Percentiles rank a stretch among this genome's conserved stretches.
These are phyloP conservation scores for Umbilicus rupestris DNA, from an alignment of 164 flowering plant genomes.

Conservation along the genomic window DNA sequence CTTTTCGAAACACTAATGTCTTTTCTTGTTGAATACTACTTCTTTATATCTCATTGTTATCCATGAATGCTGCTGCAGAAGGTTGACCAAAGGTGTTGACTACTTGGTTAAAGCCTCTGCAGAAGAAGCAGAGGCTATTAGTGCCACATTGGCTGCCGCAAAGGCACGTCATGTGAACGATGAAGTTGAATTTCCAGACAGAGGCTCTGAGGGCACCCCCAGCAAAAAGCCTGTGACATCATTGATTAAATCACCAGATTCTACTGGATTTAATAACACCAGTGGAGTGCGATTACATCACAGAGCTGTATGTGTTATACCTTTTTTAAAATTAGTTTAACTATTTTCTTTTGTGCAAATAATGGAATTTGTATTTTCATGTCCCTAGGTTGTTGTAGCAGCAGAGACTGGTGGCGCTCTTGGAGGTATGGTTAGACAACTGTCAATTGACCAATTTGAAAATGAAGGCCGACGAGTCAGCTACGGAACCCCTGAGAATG, in stretches of 20 bases:
- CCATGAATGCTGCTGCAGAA: slow-evolving; percentile 34
- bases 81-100: slow-evolving; percentile 87
- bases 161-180: slow-evolving; percentile 94
- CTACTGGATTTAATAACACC: slow-evolving; percentile 39
- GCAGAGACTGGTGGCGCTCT: slow-evolving; percentile 91
- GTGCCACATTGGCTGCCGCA: slow-evolving; percentile 92
- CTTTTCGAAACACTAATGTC: not conserved
- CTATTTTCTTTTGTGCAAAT: not conserved
- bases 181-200: slow-evolving; percentile 75
- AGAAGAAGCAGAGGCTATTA: slow-evolving; percentile 97
- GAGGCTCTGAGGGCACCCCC: slow-evolving; percentile 88
- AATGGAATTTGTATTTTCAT: slow-evolving; percentile 5
- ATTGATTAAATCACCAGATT: slow-evolving; percentile 46
- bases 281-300: slow-evolving; percentile 93
- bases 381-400: slow-evolving; percentile 77
- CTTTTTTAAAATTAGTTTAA: not conserved
- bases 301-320: slow-evolving; percentile 74
- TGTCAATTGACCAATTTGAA: slow-evolving; percentile 81
- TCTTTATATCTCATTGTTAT: not conserved
- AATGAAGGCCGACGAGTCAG: slow-evolving; percentile 98
- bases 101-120: slow-evolving; percentile 98
- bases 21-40: not conserved
- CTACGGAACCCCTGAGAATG: slow-evolving; percentile 97
- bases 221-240: slow-evolving; percentile 71
- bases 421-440: slow-evolving; percentile 81